Evolutionary conservation across 768 basidiomycete genomes (phyloP).

Genomic region (Rhodotorula toruloides): DNA sequence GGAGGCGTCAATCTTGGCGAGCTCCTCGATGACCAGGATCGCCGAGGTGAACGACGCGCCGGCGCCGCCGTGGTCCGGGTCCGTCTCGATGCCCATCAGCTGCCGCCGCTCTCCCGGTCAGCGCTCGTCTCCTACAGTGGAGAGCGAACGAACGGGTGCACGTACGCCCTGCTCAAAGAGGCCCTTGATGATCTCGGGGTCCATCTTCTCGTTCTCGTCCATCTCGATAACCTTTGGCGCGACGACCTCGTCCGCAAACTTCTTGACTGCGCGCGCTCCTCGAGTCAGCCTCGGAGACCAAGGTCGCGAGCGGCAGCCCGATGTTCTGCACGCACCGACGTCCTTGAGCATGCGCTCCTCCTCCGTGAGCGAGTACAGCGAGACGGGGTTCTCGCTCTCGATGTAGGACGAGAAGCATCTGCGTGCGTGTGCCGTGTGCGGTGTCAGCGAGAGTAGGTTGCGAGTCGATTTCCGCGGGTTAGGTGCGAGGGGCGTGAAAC

Average conservation of each 20-base stretch:
- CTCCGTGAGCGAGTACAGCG: conserved; percentile 78
- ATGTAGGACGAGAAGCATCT: conserved; percentile 24
- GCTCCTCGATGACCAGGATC: conserved; percentile 93
- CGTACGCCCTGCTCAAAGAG: conserved; percentile 92
- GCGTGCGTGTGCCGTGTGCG: not conserved
- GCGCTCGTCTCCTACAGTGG: not conserved
- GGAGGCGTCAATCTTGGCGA: conserved; percentile 90
- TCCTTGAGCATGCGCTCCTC: conserved; percentile 93
- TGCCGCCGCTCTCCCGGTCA: conserved; percentile 46
- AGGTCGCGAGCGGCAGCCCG: not conserved
- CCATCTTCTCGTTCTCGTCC: conserved; percentile 97
- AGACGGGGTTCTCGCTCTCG: conserved; percentile 44
- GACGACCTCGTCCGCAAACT: conserved; percentile 83
- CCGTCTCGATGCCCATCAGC: conserved; percentile 98
- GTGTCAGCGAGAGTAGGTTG: not conserved
- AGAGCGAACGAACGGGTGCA: not conserved
- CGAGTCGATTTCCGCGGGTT: not conserved
- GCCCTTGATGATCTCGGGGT: conserved; percentile 73
- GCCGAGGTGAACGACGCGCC: conserved; percentile 90
- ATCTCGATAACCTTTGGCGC: conserved; percentile 89
- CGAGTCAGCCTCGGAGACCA: not conserved
- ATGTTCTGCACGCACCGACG: conserved; percentile 57
- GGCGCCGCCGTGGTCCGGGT: conserved; percentile 72
- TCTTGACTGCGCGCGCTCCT: conserved; percentile 56
- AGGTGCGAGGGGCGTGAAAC: not conserved